A percentile compares a stretch with the other conserved stretches of the same genome.
These are phyloP conservation scores for Oehlia diaphana DNA, from an alignment of 192 early-diverging fungal species.

Conservation along the genomic window DNA sequence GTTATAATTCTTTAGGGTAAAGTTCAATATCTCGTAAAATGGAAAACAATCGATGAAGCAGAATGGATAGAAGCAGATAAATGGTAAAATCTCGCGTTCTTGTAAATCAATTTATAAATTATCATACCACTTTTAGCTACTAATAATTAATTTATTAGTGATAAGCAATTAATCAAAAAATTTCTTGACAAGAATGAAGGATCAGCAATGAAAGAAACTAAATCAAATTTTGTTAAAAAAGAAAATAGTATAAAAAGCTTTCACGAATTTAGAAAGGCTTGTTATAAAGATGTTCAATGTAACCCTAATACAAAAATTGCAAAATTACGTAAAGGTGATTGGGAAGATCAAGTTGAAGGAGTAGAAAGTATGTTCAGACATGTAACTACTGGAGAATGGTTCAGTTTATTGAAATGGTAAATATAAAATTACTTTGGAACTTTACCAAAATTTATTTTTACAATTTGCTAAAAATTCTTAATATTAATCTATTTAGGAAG, in stretches of 20 bases:
- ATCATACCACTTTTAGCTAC: no score
- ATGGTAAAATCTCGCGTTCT: neutral
- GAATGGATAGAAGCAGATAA: neutral
- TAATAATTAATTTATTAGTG: neutral
- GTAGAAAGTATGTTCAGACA: neutral
- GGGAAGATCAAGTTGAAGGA: neutral
- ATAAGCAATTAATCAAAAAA: neutral
- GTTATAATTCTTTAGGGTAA: neutral
- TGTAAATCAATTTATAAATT: no score
- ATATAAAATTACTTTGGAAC: neutral
- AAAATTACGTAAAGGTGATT: neutral
- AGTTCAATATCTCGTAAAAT: neutral
- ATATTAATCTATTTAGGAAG: neutral
- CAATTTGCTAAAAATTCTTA: neutral
- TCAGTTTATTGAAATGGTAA: neutral
- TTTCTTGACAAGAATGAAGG: neutral
- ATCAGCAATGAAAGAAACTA: neutral
- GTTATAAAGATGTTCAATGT: no score
- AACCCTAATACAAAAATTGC: neutral
- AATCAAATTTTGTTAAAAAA: no score
- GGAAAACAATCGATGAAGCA: neutral
- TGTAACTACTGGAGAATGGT: neutral
- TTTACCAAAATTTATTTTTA: neutral
- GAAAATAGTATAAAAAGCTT: no score
- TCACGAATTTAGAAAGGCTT: no score